Base-by-base conservation (phyloP, 345 rosid genomes). In the Pistacia atlantica region DNA sequence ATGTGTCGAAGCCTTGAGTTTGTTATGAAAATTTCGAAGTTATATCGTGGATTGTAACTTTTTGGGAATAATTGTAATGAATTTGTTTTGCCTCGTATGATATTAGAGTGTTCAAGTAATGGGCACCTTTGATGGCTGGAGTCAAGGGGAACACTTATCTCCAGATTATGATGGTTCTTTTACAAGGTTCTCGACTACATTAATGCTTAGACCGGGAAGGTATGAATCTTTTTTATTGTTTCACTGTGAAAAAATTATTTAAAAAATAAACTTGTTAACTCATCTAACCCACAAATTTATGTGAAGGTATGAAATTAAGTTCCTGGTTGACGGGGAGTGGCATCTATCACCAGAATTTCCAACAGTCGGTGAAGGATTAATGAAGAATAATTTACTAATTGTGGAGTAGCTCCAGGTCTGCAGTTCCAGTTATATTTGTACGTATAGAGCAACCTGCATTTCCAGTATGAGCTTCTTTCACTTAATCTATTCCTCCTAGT, bases 41-140 rank as follows among this genome's bases (percentile, higher is more conserved):
- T 16, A 12, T 28, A 12, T 22, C 38, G 13, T 66, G 31, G 16
- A 51, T 2, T 68, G 4, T 51, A 14, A 33, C 33, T 0, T 55
- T 55, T 56, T 35, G 0, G 28, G 38, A 45, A 13, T 11, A 17
- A 49, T 71, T 49, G 10, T 33, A 59, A 52, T 59, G 28, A 56
- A 22, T 10, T 49, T 59, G 64, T 3, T 67, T 18, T 60, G 0
- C 6, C 5, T 68, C 61, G 5, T 18, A 35, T 75, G 31, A 51
- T 56, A 20, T 61, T 79, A 92, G 97, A 86, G 90, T 71, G 97
- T 95, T 57, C 97, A 95, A 89, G 97, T 91, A 67, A 91, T 90
- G 99, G 99, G 99, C 68, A 80, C 88, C 35, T 95, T 91, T 38
- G 97, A 91, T 33, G 97, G 97, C 48, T 93, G 97, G 98, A 93